phyloP scores from a whole-genome alignment of 257 asterid species.

The Solanum gracilifrons region DNA sequence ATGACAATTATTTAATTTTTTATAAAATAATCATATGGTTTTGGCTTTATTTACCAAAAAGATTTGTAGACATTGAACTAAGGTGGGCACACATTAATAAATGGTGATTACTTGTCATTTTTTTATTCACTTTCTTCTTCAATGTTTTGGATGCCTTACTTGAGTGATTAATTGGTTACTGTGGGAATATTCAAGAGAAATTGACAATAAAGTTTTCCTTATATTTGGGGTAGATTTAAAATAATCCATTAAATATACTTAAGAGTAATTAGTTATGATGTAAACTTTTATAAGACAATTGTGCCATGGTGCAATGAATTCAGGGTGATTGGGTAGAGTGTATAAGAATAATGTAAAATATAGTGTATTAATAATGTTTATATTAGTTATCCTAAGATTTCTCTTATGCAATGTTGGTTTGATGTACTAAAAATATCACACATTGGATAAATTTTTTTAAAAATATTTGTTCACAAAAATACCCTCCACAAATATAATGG shows the following conservation, averaged over 20 bases:
- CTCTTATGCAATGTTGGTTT: too few species aligned
- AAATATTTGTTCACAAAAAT: too few species aligned
- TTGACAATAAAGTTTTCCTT: not conserved
- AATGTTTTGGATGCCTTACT: not conserved
- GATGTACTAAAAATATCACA: not conserved
- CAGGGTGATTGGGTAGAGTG: rapidly evolving
- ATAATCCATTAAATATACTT: not conserved
- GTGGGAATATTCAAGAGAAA: not conserved
- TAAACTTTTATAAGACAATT: not conserved
- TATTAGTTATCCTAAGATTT: too few species aligned
- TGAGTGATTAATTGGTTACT: not conserved
- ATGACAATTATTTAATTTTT: not conserved
- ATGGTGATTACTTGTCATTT: not conserved
- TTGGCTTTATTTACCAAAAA: not conserved
- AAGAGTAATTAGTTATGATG: not conserved
- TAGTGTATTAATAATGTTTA: too few species aligned
- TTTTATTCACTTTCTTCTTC: not conserved
- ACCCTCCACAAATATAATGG: rapidly evolving
- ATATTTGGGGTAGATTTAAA: not conserved
- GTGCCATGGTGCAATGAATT: not conserved
- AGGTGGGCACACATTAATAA: not conserved
- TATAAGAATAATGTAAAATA: too few species aligned
- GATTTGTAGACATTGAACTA: not conserved
- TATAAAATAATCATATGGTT: not conserved
- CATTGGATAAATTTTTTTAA: too few species aligned